Percentiles rank a stretch among this genome's conserved stretches.
Conservation (phyloP, 768 basidiomycete genomes). For the Agrocybe pediades region DNA sequence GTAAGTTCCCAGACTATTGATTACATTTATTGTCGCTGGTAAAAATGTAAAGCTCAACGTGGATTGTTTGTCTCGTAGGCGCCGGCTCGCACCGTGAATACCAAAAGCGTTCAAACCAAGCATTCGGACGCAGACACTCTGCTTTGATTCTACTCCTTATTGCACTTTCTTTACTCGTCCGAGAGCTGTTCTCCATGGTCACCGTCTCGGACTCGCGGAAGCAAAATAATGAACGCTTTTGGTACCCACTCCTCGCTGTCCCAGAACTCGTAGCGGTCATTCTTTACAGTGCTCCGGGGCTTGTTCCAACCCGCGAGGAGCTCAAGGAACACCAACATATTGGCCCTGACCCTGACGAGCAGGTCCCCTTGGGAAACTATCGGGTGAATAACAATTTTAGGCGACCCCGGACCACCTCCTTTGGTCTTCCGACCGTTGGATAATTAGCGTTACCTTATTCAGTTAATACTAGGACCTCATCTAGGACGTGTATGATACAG, state of each 20-base stretch:
- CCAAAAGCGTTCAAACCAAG: neutral
- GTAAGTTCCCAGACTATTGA: too few species aligned
- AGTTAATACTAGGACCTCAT: too few species aligned
- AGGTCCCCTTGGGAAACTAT: neutral
- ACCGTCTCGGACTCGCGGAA: conserved; percentile 27
- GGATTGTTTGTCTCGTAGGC: too few species aligned
- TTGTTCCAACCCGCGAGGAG: conserved; percentile 32
- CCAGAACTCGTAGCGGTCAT: conserved; percentile 39
- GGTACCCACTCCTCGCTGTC: conserved; percentile 42
- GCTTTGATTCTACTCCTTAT: conserved; percentile 32
- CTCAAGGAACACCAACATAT: too few species aligned
- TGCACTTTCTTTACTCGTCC: conserved; percentile 34
- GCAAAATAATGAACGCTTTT: conserved; percentile 35
- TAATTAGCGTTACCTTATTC: too few species aligned
- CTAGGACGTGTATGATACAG: too few species aligned
- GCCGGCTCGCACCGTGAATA: neutral
- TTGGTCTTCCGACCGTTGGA: too few species aligned
- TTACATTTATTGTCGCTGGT: too few species aligned
- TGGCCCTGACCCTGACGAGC: neutral
- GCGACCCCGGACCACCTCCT: too few species aligned
- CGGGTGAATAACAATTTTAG: too few species aligned
- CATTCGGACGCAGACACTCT: conserved; percentile 30
- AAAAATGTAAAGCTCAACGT: too few species aligned
- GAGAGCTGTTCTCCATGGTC: conserved; percentile 35
- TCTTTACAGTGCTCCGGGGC: conserved; percentile 31